A percentile compares a stretch with the other conserved stretches of the same genome.
phyloP scores from a whole-genome alignment of 495 filamentous ascomycete species.

The Elasticomyces elasticus region DNA sequence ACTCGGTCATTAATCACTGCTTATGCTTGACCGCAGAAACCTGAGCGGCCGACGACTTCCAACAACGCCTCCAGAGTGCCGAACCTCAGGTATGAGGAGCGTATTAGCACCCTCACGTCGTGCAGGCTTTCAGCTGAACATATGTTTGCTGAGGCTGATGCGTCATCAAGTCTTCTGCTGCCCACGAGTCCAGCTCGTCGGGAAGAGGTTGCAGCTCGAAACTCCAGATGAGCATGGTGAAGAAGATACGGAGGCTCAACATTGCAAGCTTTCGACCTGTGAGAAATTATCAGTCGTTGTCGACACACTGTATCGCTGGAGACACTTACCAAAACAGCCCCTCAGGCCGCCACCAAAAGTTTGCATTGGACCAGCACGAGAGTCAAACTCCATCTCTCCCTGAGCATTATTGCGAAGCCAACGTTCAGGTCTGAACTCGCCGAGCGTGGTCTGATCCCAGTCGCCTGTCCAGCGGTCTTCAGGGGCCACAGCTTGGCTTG shows the following conservation, averaged over 20 bases:
- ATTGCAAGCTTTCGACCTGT: constrained; percentile 3
- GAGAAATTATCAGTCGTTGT: not conserved
- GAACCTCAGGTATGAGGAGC: too few relatives aligned
- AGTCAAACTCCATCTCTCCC: constrained; percentile 3
- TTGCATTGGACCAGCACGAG: constrained; percentile 1
- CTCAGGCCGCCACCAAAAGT: constrained; percentile 8
- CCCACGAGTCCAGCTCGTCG: not conserved
- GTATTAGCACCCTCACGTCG: too few relatives aligned
- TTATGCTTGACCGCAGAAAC: too few relatives aligned
- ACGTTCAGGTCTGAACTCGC: constrained; percentile 8
- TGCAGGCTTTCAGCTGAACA: not conserved
- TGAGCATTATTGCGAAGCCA: constrained; percentile 6
- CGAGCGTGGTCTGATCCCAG: not conserved
- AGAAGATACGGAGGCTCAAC: not conserved
- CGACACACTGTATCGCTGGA: not conserved
- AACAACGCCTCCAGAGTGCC: too few relatives aligned
- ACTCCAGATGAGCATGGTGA: constrained; percentile 6
- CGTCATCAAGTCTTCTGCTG: not conserved
- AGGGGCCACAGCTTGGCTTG: not conserved
- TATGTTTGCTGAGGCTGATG: not conserved
- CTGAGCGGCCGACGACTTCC: too few relatives aligned
- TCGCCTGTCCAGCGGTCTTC: not conserved
- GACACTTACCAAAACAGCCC: constrained; percentile 8
- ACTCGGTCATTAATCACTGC: too few relatives aligned
- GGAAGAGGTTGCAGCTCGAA: constrained; percentile 2